Base-by-base conservation (phyloP, 768 basidiomycete genomes). In the Lepiota venenata region DNA sequence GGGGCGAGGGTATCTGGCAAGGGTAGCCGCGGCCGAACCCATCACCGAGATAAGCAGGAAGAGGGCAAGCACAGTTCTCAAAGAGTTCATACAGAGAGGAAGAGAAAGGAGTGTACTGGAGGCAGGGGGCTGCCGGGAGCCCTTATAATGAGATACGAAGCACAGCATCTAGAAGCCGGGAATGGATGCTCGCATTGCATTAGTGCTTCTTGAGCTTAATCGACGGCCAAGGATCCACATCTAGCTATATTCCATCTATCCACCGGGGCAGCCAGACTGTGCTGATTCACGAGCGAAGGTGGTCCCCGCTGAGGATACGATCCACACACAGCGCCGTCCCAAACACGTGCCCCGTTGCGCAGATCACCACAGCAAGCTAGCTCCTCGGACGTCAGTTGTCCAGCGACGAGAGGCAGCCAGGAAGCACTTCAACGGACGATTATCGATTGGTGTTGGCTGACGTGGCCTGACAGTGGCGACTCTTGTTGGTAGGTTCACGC, bases 261-360 rank as follows among this genome's bases (percentile, higher is more conserved):
- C 47, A 21, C n/a, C 32, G 47, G 3, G 25, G 22, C 40, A 22
- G 47, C 46, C 40, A 27, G 12, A 47, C 14, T 21, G 10, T 37
- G 25, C 44, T 38, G 14, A 38, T 44, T 35, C 40, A 27, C 20
- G 21, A 27, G 22, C 37, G 10, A 42, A 50, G 29, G 43, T 2
- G 22, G 43, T 15, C 9, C 37, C 20, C 32, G 39, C 50, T 20
- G 39, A 21, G 39, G 21, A 27, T 12, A 25, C 12, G 42, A 52
- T 43, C 41, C 50, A 51, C 50, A 36, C 32, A 20, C n/a, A 43
- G 15, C 4, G 18, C 41, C 21, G 20, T 32, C 25, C n/a, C 41
- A 14, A 37, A 44, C 51, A 52, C 51, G 51, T 46, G 37, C 12
- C 54, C 51, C 60, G 61, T 64, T 67, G 64, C 65, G 66, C 63